Base-by-base conservation (phyloP, 495 filamentous ascomycete genomes). In the Lophiostoma macrostomum region DNA sequence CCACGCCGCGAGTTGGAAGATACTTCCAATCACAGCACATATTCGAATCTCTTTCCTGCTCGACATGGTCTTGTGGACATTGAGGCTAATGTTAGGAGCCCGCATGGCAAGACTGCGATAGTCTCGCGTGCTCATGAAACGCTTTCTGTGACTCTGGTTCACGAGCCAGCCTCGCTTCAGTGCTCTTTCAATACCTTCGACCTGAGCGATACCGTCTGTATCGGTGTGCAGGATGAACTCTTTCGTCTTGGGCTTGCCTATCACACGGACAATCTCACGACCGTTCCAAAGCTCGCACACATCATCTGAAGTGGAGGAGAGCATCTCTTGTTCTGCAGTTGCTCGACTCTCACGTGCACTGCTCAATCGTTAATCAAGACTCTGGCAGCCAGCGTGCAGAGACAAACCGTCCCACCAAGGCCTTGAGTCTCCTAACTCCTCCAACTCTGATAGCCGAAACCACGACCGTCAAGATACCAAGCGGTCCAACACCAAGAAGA, bases 401-500 rank as follows among this genome's bases (percentile, higher is more conserved):
- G 3, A 23, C 46, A 5, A 10, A 43, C 53, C 45, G 30, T 12
- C 53, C 46, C 3, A 57, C 20, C 7, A 68, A 4, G 23, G 55
- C 61, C 30, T 65, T 65, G 4, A 67, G 27, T 39, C 51, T 58
- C 10, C 47, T 45, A 14, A 20, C 39, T 3, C 61, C 52, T 19
- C 50, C 42, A 0, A 56, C 38, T 5, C 53, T 34, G 8, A 57
- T 57, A 0, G 53, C 53, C 24, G 31, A 42, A 4, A 57, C 53
- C 7, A 57, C 44, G 6, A 18, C 27, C 6, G 53, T 57, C 1
- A 57, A 5, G 16, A 57, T 51, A 22, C 45, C 46, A 6, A 57
- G 28, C 10, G 53, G 53, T 2, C 24, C 63, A 35, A 62, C 54
- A 0, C 56, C 61, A 22, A 68, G 54, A 30, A 66, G 37, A 28